These are phyloP conservation scores for Aspergillus fischeri DNA, from an alignment of 2,329 filamentous ascomycete species.

Conservation along the genomic window DNA sequence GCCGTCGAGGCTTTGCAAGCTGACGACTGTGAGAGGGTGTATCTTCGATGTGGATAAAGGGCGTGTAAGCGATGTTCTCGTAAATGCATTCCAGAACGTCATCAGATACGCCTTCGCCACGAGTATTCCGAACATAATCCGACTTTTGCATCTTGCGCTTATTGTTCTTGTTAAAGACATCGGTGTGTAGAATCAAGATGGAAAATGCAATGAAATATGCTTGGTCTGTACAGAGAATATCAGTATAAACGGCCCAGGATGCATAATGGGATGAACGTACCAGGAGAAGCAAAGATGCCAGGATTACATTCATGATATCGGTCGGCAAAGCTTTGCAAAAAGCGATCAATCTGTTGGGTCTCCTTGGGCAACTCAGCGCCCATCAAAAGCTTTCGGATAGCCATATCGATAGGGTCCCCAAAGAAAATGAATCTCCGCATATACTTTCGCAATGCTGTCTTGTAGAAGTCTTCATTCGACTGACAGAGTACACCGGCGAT, in stretches of 20 bases:
- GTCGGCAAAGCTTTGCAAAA: slow-evolving; percentile 90
- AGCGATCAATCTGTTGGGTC: slow-evolving; percentile 95
- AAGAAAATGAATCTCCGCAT: slow-evolving; percentile 96
- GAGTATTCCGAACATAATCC: slow-evolving; percentile 93
- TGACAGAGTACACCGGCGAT: slow-evolving; percentile 85
- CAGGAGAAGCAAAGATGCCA: slow-evolving; percentile 79
- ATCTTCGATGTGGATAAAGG: slow-evolving; percentile 96
- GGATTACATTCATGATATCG: slow-evolving; percentile 98
- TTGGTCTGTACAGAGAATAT: slow-evolving; percentile 56
- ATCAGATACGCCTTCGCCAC: slow-evolving; percentile 85
- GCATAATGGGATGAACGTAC: slow-evolving; percentile 29
- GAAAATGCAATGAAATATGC: slow-evolving; percentile 99
- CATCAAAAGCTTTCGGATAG: slow-evolving; percentile 90
- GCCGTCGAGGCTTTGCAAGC: slow-evolving; percentile 67
- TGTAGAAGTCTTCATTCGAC: slow-evolving; percentile 76
- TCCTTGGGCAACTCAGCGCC: slow-evolving; percentile 94
- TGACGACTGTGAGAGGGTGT: slow-evolving; percentile 69
- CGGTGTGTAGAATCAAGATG: slow-evolving; percentile 90
- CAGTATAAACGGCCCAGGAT: background rate
- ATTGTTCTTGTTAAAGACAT: slow-evolving; percentile 99
- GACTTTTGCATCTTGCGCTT: slow-evolving; percentile 97
- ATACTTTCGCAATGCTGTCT: slow-evolving; percentile 82
- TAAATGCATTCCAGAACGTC: slow-evolving; percentile 95
- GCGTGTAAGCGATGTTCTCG: slow-evolving; percentile 97
- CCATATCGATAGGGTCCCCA: slow-evolving; percentile 96